Percentiles rank a stretch among this genome's conserved stretches.
These are phyloP conservation scores for Inga laurina DNA, from an alignment of 306 rosid species.

Conservation along the genomic window DNA sequence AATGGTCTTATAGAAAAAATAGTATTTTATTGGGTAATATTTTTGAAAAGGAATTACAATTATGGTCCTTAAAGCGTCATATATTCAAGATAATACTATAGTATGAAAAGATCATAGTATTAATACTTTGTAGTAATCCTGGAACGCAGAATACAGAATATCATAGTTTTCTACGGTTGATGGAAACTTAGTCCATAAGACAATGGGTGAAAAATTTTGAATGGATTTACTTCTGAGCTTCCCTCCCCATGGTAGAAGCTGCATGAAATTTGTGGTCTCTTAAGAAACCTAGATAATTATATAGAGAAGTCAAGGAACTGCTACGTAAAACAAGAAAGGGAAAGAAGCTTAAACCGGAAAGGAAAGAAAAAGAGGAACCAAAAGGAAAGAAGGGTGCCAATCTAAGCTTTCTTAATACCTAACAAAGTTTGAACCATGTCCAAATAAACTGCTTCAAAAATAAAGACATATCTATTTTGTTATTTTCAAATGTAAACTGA, in stretches of 20 bases:
- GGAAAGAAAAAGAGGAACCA: too few relatives aligned
- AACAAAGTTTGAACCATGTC: not conserved
- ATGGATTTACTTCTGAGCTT: conserved; percentile 87
- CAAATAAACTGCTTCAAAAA: not conserved
- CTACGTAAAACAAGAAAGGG: too few relatives aligned
- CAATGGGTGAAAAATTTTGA: conserved; percentile 86
- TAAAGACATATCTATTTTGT: not conserved
- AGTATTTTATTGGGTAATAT: conserved; percentile 2
- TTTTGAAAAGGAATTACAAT: conserved; percentile 7
- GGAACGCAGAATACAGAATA: conserved; percentile 66
- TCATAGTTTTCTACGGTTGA: conserved; percentile 62
- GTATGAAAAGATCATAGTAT: not conserved
- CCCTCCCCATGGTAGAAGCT: conserved; percentile 99
- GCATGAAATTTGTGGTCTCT: conserved; percentile 74
- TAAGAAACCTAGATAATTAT: conserved; percentile 36
- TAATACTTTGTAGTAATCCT: conserved; percentile 84
- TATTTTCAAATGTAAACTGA: not conserved
- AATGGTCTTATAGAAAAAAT: not conserved
- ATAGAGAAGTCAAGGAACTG: too few relatives aligned
- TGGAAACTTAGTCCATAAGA: conserved; percentile 86
- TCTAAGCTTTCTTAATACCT: not conserved
- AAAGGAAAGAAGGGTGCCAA: not conserved
- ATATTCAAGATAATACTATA: not conserved
- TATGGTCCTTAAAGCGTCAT: not conserved
- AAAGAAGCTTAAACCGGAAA: not conserved